phyloP scores from a whole-genome alignment of 176 grass and related monocot genomes.

The Zoysia japonica region DNA sequence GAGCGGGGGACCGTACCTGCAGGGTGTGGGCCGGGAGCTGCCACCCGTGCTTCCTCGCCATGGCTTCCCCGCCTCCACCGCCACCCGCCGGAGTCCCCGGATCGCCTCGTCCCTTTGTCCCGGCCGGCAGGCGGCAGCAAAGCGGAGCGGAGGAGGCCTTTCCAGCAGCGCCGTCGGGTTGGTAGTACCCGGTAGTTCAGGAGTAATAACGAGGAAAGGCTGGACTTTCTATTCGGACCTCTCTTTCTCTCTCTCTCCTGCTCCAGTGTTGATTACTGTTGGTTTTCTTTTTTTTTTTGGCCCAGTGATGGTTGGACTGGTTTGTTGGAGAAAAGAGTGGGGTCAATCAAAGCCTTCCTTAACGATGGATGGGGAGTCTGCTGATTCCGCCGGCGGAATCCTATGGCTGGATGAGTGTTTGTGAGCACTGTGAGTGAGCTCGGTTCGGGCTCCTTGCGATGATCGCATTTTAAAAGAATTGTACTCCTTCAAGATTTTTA shows the following conservation, averaged over 20 bases:
- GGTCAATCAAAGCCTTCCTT: not conserved
- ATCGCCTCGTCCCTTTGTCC: constrained; percentile 7
- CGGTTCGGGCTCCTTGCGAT: not conserved
- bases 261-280: not conserved
- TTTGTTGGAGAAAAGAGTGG: constrained; percentile 28
- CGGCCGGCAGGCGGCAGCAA: constrained; percentile 37
- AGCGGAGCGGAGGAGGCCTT: constrained; percentile 21
- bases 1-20: constrained; percentile 48
- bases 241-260: not conserved
- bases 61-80: constrained; percentile 24
- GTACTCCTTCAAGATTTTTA: no score
- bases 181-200: constrained; percentile 32
- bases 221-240: constrained; percentile 2
- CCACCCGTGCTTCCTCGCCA: constrained; percentile 97
- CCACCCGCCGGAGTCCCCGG: not conserved
- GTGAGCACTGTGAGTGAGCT: not conserved
- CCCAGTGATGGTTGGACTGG: not conserved
- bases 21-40: constrained; percentile 93
- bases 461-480: no score
- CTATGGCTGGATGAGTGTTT: not conserved
- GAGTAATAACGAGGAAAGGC: constrained; percentile 19
- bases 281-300: not conserved
- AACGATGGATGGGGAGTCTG: not conserved
- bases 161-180: constrained; percentile 26
- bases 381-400: not conserved